phyloP scores from a whole-genome alignment of 129 eudicot species.

The Artemisia argyi region DNA sequence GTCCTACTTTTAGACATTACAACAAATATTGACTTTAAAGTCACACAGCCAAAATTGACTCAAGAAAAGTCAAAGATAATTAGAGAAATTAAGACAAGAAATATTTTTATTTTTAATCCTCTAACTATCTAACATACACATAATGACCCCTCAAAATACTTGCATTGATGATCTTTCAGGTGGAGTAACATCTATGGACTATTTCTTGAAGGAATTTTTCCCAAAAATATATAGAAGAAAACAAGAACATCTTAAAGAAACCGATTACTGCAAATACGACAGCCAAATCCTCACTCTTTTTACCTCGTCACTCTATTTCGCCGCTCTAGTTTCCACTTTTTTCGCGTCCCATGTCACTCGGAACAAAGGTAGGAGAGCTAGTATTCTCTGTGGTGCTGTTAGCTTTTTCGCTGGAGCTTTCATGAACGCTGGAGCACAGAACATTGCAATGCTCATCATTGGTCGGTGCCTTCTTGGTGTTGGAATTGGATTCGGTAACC shows the following conservation, averaged over 20 bases:
- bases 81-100: too few relatives aligned
- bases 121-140: too few relatives aligned
- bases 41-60: too few relatives aligned
- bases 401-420: constrained; percentile 73
- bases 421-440: constrained; percentile 66
- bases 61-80: background rate
- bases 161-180: constrained; percentile 41
- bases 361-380: constrained; percentile 62
- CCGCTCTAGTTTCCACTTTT: constrained; percentile 72
- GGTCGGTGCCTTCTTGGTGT: constrained; percentile 80
- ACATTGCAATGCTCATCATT: constrained; percentile 75
- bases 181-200: constrained; percentile 97
- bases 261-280: constrained; percentile 91
- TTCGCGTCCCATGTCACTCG: constrained; percentile 73
- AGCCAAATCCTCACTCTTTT: constrained; percentile 80
- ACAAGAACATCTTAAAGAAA: constrained; percentile 66
- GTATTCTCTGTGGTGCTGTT: constrained; percentile 71
- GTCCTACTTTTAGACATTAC: too few relatives aligned
- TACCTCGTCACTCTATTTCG: constrained; percentile 79
- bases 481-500: constrained; percentile 95
- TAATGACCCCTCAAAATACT: background rate
- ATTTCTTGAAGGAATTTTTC: constrained; percentile 74
- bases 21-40: background rate
- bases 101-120: too few relatives aligned
- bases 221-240: constrained; percentile 67